These are phyloP conservation scores for Parmelia sp. DNA, from an alignment of 495 filamentous ascomycete species.

Conservation along the genomic window DNA sequence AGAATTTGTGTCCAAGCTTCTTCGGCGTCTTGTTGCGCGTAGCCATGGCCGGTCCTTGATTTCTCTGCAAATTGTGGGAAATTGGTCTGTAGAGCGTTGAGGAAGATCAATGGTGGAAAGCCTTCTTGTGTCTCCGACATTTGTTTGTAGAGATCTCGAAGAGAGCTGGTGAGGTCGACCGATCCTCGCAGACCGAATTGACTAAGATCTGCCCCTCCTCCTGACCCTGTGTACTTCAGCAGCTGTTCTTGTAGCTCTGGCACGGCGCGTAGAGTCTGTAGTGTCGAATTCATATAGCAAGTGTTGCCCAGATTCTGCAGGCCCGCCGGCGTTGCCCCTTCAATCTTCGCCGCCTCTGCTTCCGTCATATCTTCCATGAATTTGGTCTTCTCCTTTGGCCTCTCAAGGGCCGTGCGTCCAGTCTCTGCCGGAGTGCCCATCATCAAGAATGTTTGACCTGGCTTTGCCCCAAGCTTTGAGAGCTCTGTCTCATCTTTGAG, in stretches of 20 bases:
- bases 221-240: conserved; percentile 46
- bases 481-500: conserved; percentile 92
- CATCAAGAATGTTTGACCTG: conserved; percentile 88
- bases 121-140: conserved; percentile 90
- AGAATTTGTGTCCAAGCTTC: conserved; percentile 98
- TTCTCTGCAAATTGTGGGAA: conserved; percentile 95
- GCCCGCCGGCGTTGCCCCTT: conserved; percentile 81
- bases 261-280: conserved; percentile 81
- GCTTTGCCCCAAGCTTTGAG: conserved; percentile 74
- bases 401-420: conserved; percentile 48
- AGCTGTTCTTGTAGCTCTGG: conserved; percentile 87
- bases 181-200: conserved; percentile 55
- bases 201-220: conserved; percentile 43
- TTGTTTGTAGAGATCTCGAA: conserved; percentile 83
- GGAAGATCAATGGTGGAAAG: conserved; percentile 77
- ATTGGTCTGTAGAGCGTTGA: conserved; percentile 68
- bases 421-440: conserved; percentile 78
- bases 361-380: conserved; percentile 98
- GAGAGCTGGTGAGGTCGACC: conserved; percentile 68
- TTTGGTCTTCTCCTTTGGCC: conserved; percentile 74
- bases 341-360: conserved; percentile 75
- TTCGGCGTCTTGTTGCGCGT: conserved; percentile 94
- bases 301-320: conserved; percentile 93
- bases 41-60: conserved; percentile 72
- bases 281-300: conserved; percentile 95